Conservation (phyloP, 2,329 filamentous ascomycete genomes). For the Fusarium sp. region DNA sequence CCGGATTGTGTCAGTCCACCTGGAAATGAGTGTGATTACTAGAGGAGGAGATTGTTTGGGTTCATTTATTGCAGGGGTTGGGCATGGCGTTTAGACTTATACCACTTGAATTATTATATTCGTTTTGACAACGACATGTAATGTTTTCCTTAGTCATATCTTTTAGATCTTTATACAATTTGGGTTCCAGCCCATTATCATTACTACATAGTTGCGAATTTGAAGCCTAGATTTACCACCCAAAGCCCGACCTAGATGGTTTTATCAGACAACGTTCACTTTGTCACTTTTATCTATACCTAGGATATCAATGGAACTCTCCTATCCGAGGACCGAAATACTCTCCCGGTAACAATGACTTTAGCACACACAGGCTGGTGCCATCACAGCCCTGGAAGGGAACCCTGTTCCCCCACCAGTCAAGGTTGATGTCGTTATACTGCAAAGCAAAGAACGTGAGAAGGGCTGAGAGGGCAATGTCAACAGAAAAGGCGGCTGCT, state of each 20-base stretch:
- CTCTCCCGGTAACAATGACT: constrained; percentile 44
- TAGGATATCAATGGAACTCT: constrained; percentile 20
- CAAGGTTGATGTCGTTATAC: constrained; percentile 51
- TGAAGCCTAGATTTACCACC: not conserved
- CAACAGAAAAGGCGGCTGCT: constrained; percentile 59
- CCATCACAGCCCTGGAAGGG: constrained; percentile 46
- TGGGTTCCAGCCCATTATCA: not conserved
- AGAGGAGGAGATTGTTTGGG: not conserved
- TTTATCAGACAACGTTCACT: not conserved
- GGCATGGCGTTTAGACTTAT: constrained; percentile 12
- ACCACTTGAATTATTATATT: constrained; percentile 8
- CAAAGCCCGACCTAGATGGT: not conserved
- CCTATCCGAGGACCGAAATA: constrained; percentile 49
- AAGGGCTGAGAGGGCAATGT: constrained; percentile 60
- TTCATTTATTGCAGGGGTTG: not conserved
- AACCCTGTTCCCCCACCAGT: constrained; percentile 61
- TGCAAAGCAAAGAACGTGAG: constrained; percentile 63
- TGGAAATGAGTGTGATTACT: constrained; percentile 25
- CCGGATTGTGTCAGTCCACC: constrained; percentile 24
- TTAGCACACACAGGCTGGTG: constrained; percentile 34
- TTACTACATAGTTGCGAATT: not conserved
- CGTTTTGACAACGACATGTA: not conserved
- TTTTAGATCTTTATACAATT: no score
- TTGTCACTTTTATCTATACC: not conserved
- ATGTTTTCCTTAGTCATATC: not conserved